Percentiles rank a stretch among this genome's conserved stretches.
Evolutionary conservation across 2,329 filamentous ascomycete genomes (phyloP).

Genomic region (Aspergillus pseudoviridinutans): DNA sequence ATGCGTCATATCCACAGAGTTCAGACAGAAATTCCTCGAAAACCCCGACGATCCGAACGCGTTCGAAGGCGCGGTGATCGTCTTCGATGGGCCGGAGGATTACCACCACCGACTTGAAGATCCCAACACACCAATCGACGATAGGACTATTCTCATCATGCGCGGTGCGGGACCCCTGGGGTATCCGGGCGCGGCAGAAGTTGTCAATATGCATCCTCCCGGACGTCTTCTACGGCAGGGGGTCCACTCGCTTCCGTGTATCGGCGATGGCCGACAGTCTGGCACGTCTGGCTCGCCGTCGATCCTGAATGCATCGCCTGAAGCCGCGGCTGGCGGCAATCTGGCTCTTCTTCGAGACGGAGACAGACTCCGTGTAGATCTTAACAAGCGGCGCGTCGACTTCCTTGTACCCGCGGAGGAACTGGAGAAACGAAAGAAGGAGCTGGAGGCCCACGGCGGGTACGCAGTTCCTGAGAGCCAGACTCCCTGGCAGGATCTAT

Average conservation of each 20-base stretch:
- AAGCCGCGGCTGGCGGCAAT: constrained; percentile 53
- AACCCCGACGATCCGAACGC: constrained; percentile 46
- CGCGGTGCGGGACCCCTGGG: constrained; percentile 48
- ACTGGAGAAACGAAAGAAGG: constrained; percentile 36
- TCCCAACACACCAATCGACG: constrained; percentile 36
- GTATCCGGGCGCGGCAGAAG: constrained; percentile 50
- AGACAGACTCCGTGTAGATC: constrained; percentile 49
- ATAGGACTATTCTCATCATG: constrained; percentile 47
- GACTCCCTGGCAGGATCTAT: constrained; percentile 52
- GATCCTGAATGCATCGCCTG: constrained; percentile 54
- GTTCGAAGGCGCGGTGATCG: constrained; percentile 46
- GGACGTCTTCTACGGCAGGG: constrained; percentile 44
- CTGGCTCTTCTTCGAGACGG: constrained; percentile 50
- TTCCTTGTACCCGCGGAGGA: constrained; percentile 45
- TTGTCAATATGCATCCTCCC: constrained; percentile 52
- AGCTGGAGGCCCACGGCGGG: constrained; percentile 36
- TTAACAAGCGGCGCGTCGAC: constrained; percentile 48
- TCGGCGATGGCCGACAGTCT: constrained; percentile 54
- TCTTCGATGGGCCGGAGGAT: constrained; percentile 52
- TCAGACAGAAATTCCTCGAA: constrained; percentile 44
- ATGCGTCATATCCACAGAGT: constrained; percentile 47
- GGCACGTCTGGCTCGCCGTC: constrained; percentile 54
- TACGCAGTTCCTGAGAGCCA: constrained; percentile 41
- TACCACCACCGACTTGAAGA: constrained; percentile 44
- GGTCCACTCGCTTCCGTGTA: constrained; percentile 46